Conservation (phyloP, 139 green algal species). For the Volvox reticuliferus region DNA sequence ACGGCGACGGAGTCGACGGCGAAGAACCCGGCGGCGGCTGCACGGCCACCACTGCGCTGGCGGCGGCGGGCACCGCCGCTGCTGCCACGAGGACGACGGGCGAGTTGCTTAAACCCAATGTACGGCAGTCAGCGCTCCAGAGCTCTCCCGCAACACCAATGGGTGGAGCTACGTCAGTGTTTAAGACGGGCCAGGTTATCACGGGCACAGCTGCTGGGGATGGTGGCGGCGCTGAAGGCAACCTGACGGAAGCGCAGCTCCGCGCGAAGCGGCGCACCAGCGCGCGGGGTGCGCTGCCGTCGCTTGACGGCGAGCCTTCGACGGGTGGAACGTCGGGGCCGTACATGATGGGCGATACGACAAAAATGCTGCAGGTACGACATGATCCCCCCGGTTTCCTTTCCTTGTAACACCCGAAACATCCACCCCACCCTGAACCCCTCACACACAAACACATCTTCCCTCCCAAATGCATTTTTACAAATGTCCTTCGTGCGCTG, state of each 20-base stretch:
- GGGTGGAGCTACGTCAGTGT: not conserved
- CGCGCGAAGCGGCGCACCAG: not conserved
- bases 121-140: not conserved
- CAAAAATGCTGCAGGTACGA: slow-evolving; percentile 2
- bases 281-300: not conserved
- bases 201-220: not conserved
- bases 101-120: not conserved
- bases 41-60: not conserved
- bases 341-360: slow-evolving; percentile 12
- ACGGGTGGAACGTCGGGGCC: not conserved
- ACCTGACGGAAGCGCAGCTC: not conserved
- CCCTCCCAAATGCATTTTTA: not conserved
- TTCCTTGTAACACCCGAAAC: too few relatives aligned
- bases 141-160: not conserved
- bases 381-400: too few relatives aligned
- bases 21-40: not conserved
- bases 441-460: too few relatives aligned
- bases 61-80: not conserved
- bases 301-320: slow-evolving; percentile 1
- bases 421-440: too few relatives aligned
- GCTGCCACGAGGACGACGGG: not conserved
- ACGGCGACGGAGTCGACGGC: not conserved
- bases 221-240: not conserved
- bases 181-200: not conserved
- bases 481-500: not conserved